A percentile compares a stretch with the other conserved stretches of the same genome.
Evolutionary conservation across 2,329 filamentous ascomycete genomes (phyloP).

Genomic region (Neofusicoccum ribis): DNA sequence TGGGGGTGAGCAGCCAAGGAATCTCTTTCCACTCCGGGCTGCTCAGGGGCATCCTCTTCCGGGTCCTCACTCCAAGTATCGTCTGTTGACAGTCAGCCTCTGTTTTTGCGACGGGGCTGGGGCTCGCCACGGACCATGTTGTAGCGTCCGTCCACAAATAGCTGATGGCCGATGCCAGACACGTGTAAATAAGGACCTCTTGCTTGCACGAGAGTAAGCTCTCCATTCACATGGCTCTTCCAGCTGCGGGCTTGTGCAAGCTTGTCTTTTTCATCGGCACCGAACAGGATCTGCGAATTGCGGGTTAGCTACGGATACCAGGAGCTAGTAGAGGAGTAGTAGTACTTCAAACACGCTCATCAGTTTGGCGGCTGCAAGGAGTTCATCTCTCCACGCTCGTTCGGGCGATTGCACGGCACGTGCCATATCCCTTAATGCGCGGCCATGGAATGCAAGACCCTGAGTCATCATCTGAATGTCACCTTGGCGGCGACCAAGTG

Average conservation of each 20-base stretch:
- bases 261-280: slow-evolving; percentile 22
- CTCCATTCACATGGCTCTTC: slow-evolving; percentile 32
- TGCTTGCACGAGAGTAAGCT: slow-evolving; percentile 27
- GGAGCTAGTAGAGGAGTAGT: background rate
- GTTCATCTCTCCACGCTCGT: slow-evolving; percentile 26
- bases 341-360: slow-evolving; percentile 26
- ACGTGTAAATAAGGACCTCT: slow-evolving; percentile 26
- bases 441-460: slow-evolving; percentile 29
- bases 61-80: slow-evolving; percentile 36
- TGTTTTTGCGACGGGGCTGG: too few relatives aligned
- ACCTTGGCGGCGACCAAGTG: slow-evolving; percentile 25
- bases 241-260: slow-evolving; percentile 29
- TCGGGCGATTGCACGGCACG: slow-evolving; percentile 25
- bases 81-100: slow-evolving; percentile 17
- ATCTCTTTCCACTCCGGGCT: slow-evolving; percentile 36
- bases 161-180: slow-evolving; percentile 22
- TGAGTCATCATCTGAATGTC: slow-evolving; percentile 25
- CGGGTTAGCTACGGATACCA: background rate
- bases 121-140: background rate
- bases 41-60: slow-evolving; percentile 33
- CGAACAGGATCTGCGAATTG: slow-evolving; percentile 27
- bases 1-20: slow-evolving; percentile 35
- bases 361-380: slow-evolving; percentile 28
- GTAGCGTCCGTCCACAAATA: slow-evolving; percentile 29
- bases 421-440: slow-evolving; percentile 28